Evolutionary conservation across 352 stramenopile genomes (phyloP), one percentile per base, ranked within the genome.

Genomic region (Blastocystis sp.): DNA sequence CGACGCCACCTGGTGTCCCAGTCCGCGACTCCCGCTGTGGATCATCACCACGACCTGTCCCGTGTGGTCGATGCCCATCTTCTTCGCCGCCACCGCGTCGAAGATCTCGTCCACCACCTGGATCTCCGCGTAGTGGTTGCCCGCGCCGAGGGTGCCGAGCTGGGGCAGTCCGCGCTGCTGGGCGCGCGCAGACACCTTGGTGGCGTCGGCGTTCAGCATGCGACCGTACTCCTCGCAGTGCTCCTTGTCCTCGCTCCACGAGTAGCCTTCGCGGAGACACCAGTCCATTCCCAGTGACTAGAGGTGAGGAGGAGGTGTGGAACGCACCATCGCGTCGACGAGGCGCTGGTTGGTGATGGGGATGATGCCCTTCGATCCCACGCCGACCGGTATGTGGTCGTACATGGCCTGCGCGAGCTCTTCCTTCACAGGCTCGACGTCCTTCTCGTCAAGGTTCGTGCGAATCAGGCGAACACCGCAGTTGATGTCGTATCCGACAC

Each of bases 101-200:
- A 93, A 94, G 45, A 96, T 94, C 88, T 96, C 93, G 61, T 96
- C 93, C 19, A 96, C 93, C 26, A 95, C 91, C 88, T 96, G 94
- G 67, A 96, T 94, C 90, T 96, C 94, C 37, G 92, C 92, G 85
- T 96, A 96, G 91, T 96, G 94, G 91, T 96, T 96, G 0, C 94
- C 94, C 1, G 92, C 93, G 16, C 94, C 94, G 29, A 96, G 91
- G 9, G 94, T 96, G 21, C 94, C 94, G 51, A 96, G 78, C 91
- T 96, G 94, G 24, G 94, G 94, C 35, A 95, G 74, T 0, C 93
- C 93, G 45, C 94, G 90, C 88, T 95, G 94, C 85, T 96, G 95
- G 1, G 93, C 93, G 79, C 93, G 91, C 62, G 50, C 61, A 62
- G 80, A 91, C 2, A 85, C 93, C 80, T 93, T 95, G 6, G 85